phyloP scores from a whole-genome alignment of 2,329 filamentous ascomycete genomes.

The Nakataea oryzae region DNA sequence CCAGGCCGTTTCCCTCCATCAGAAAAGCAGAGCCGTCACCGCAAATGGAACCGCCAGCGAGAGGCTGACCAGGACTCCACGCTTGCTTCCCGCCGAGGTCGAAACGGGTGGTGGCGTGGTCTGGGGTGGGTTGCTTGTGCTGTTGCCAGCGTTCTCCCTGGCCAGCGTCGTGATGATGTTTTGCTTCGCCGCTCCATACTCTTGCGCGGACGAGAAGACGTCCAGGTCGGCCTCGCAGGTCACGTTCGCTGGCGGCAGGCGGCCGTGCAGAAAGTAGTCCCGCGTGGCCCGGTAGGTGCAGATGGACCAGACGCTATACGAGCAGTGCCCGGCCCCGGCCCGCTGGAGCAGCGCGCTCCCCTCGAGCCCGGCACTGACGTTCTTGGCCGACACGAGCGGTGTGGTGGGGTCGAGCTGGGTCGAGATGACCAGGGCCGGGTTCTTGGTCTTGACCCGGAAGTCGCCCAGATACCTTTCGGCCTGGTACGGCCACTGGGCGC shows the following conservation, averaged over 20 bases:
- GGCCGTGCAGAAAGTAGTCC: slow-evolving; percentile 23
- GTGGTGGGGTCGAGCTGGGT: slow-evolving; percentile 20
- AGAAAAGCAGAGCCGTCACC: too few relatives aligned
- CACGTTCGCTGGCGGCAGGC: slow-evolving; percentile 19
- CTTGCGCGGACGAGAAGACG: not conserved
- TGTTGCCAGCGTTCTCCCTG: not conserved
- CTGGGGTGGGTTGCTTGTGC: not conserved
- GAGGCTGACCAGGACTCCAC: too few relatives aligned
- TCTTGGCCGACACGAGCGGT: slow-evolving; percentile 16
- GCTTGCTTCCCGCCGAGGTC: too few relatives aligned
- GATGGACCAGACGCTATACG: slow-evolving; percentile 13
- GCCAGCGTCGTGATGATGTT: not conserved
- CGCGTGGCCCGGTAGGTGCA: slow-evolving; percentile 18
- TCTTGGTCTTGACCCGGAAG: slow-evolving; percentile 14
- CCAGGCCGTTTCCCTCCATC: too few relatives aligned
- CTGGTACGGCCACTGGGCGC: slow-evolving; percentile 16
- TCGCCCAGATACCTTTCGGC: slow-evolving; percentile 13
- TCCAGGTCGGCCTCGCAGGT: slow-evolving; percentile 16
- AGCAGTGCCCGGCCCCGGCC: slow-evolving; percentile 11
- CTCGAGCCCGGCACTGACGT: slow-evolving; percentile 15
- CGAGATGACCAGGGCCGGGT: slow-evolving; percentile 17
- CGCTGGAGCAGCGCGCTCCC: slow-evolving; percentile 18
- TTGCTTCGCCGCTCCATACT: not conserved
- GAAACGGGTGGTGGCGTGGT: not conserved
- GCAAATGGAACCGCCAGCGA: not conserved